These are phyloP conservation scores for Teunomyces pallodes DNA, from an alignment of 805 yeast genomes.

Conservation along the genomic window DNA sequence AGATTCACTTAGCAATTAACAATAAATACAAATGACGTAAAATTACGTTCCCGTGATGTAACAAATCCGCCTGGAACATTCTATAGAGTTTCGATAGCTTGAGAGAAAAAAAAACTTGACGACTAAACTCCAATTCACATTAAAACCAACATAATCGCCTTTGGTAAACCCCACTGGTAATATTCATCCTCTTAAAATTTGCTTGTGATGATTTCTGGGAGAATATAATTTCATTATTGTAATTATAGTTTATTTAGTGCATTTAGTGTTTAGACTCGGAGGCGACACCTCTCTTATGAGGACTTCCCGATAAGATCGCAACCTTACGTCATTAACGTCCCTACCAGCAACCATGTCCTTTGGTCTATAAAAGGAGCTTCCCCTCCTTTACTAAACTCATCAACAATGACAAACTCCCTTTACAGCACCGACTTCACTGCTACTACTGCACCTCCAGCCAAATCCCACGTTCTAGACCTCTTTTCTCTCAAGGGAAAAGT, in stretches of 20 bases:
- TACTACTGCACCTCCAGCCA: slow-evolving; percentile 53
- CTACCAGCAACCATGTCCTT: not conserved
- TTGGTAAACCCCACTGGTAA: too few species aligned
- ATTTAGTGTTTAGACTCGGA: too few species aligned
- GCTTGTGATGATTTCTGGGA: too few species aligned
- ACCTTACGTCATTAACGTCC: not conserved
- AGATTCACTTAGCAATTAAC: too few species aligned
- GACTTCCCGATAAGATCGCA: not conserved
- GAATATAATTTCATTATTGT: too few species aligned
- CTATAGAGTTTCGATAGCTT: not conserved
- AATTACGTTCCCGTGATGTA: not conserved
- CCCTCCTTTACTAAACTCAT: not conserved
- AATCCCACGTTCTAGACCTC: slow-evolving; percentile 57
- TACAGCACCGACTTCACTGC: slow-evolving; percentile 19
- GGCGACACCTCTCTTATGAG: not conserved
- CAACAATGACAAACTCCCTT: not conserved
- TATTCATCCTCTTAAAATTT: too few species aligned
- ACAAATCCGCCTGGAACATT: not conserved
- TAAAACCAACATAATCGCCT: too few species aligned
- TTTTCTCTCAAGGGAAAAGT: slow-evolving; percentile 80
- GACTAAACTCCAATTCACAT: too few species aligned
- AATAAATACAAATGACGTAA: not conserved
- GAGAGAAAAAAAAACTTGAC: not conserved
- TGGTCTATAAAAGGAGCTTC: not conserved
- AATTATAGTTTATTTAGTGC: too few species aligned